Base-by-base conservation (phyloP, 345 rosid genomes). In the Clausena lansium region DNA sequence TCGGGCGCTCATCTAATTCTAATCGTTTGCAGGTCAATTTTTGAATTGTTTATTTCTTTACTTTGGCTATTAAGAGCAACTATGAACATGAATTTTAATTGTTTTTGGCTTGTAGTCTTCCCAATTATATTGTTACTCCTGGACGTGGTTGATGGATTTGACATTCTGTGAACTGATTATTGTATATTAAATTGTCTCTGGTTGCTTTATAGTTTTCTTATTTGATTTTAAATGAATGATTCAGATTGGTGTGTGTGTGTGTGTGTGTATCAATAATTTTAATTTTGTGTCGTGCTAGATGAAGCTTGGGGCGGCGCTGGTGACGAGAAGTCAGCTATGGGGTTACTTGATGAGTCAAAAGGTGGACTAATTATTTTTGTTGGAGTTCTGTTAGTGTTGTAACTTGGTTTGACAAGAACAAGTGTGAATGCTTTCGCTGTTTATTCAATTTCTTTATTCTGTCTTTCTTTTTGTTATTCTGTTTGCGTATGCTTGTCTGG, bases 311-410 rank as follows among this genome's bases (percentile, higher is more conserved):
- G 81, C 55, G 81, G 80, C 72, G 79, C 62, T 67, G 76, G 60
- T 50, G 87, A 58, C 67, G 83, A 76, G 14, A 80, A 85, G 80
- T 78, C 67, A 15, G 69, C 17, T 66, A 17, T 61, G 20, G 84
- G 81, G 7, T 76, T 81, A 25, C 82, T 81, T 59, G 87, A 84
- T 67, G 87, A 75, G 50, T 79, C 79, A 30, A 87, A 83, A 87
- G 89, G 89, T 87, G 7, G 57, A 52, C 57, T 52, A 62, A 33
- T 27, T 55, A 41, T 38, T 58, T 20, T 17, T 45, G 60, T 45
- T 30, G 39, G 32, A 39, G 19, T 62, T 38, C 28, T 17, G 27
- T 28, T 2, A 39, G 19, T 41, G 24, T 19, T 58, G 15, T 27
- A 50, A 70, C 14, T 70, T 24, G 7, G n/a, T 70, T 68, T 28